Evolutionary conservation across 2,329 filamentous ascomycete species (phyloP).

Genomic region (Fusarium humuli): DNA sequence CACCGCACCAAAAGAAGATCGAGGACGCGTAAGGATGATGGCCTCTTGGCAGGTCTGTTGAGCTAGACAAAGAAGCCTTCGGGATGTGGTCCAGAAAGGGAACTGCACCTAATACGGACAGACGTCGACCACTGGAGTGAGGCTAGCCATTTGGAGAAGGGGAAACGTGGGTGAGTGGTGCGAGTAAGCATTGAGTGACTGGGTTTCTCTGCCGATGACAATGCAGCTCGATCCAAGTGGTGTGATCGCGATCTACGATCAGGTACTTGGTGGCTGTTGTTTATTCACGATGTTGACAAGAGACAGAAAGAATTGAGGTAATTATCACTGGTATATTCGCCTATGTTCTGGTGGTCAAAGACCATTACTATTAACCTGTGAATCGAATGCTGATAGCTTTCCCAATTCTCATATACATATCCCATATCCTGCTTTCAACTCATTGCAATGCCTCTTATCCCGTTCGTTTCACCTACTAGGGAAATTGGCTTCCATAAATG

Average conservation of each 20-base stretch:
- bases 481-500: conserved; percentile 4
- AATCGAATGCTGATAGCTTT: conserved; percentile 6
- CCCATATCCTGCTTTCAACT: conserved; percentile 17
- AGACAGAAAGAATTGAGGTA: background rate
- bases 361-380: conserved; percentile 40
- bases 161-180: background rate
- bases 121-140: conserved; percentile 22
- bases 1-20: conserved; percentile 5
- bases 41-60: background rate
- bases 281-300: background rate
- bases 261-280: background rate
- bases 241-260: conserved; percentile 10
- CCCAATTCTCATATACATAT: conserved; percentile 24
- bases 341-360: conserved; percentile 25
- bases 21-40: conserved; percentile 17
- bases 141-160: conserved; percentile 1
- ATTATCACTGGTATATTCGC: conserved; percentile 35
- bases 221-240: conserved; percentile 9
- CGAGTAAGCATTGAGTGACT: background rate
- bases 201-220: conserved; percentile 7
- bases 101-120: conserved; percentile 13
- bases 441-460: conserved; percentile 20
- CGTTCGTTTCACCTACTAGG: background rate
- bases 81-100: conserved; percentile 21
- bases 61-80: conserved; percentile 9